A percentile compares a stretch with the other conserved stretches of the same genome.
Evolutionary conservation across 306 rosid genomes (phyloP).

Genomic region (Neltuma alba): DNA sequence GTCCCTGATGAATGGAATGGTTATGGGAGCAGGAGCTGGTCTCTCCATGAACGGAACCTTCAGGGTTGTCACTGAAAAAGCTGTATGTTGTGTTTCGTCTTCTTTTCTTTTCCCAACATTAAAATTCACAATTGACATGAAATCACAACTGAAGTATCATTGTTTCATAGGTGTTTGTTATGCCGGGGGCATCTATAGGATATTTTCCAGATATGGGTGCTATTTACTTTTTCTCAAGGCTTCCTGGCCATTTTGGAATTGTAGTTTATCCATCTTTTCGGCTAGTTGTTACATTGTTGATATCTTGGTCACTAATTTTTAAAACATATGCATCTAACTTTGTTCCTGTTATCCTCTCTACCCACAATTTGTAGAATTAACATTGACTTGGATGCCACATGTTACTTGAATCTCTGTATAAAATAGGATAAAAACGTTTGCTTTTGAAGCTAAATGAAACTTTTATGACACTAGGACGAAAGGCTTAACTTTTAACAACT

Average conservation of each 20-base stretch:
- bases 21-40: slow-evolving; percentile 20
- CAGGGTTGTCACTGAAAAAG: slow-evolving; percentile 10
- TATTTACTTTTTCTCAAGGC: slow-evolving; percentile 37
- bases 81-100: not conserved
- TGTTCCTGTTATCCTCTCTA: too few species aligned
- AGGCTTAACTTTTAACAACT: too few species aligned
- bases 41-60: not conserved
- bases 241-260: slow-evolving; percentile 31
- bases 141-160: not conserved
- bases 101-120: not conserved
- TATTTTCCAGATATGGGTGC: slow-evolving; percentile 33
- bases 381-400: too few species aligned
- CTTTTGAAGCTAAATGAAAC: too few species aligned
- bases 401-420: too few species aligned
- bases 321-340: too few species aligned
- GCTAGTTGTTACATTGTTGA: not conserved
- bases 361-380: too few species aligned
- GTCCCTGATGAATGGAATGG: not conserved
- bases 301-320: too few species aligned
- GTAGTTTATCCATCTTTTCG: not conserved
- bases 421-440: too few species aligned
- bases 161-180: slow-evolving; percentile 31
- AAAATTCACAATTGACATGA: not conserved
- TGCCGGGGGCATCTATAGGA: slow-evolving; percentile 40
- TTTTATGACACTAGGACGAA: too few species aligned